Evolutionary conservation across 2,329 filamentous ascomycete genomes (phyloP).

Genomic region (Chaetomiaceae sp.): DNA sequence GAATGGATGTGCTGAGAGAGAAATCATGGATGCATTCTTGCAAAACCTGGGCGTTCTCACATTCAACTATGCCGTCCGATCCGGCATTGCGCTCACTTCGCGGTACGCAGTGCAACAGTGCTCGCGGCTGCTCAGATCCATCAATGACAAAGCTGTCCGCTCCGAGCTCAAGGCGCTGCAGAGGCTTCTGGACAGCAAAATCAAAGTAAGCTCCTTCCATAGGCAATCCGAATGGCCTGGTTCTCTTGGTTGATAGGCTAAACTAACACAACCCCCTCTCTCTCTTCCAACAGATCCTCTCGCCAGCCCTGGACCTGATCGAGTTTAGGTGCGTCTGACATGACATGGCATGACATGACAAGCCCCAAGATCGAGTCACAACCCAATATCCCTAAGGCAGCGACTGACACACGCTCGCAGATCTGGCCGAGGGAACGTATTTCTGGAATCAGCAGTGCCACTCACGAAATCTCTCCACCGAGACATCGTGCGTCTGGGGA

Average conservation of each 20-base stretch:
- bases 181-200: slow-evolving; percentile 74
- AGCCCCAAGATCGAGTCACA: background rate
- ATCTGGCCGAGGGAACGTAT: slow-evolving; percentile 49
- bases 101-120: slow-evolving; percentile 81
- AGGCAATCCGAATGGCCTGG: no score
- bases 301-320: slow-evolving; percentile 86
- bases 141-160: slow-evolving; percentile 65
- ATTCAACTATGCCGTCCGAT: slow-evolving; percentile 87
- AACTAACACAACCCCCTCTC: no score
- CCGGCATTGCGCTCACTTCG: slow-evolving; percentile 80
- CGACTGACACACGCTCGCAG: slow-evolving; percentile 25
- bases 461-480: slow-evolving; percentile 78
- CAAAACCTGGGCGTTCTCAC: slow-evolving; percentile 59
- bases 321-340: slow-evolving; percentile 93
- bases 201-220: slow-evolving; percentile 52
- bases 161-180: slow-evolving; percentile 67
- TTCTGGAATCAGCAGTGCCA: slow-evolving; percentile 75
- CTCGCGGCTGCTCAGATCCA: slow-evolving; percentile 68
- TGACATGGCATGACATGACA: no score
- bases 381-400: background rate
- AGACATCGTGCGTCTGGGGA: slow-evolving; percentile 76
- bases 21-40: slow-evolving; percentile 65
- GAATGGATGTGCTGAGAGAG: slow-evolving; percentile 25
- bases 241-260: no score
- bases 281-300: no score